Conservation (phyloP, 352 stramenopile genomes). For the Globisporangium emineosum region DNA sequence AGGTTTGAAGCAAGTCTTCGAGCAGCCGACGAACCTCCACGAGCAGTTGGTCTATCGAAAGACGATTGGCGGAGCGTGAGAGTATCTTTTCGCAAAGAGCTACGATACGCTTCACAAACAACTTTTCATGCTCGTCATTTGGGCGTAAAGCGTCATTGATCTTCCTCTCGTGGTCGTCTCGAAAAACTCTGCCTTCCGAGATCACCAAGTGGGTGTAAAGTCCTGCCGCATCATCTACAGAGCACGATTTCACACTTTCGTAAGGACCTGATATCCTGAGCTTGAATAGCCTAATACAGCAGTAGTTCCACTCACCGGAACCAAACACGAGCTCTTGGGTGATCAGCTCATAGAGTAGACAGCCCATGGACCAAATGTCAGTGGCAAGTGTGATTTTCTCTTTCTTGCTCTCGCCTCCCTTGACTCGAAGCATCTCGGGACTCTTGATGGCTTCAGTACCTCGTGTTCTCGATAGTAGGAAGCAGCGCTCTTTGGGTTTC, state of each 20-base stretch:
- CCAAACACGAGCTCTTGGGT: conserved; percentile 65
- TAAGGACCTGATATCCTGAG: background rate
- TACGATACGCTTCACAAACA: conserved; percentile 24
- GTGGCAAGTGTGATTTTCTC: conserved; percentile 38
- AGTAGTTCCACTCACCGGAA: conserved; percentile 29
- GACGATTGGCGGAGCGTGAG: conserved; percentile 22
- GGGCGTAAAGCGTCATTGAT: conserved; percentile 29
- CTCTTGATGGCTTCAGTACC: conserved; percentile 79
- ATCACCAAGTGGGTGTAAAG: conserved; percentile 61
- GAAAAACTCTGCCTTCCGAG: conserved; percentile 28
- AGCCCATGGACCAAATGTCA: conserved; percentile 73
- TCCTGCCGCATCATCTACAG: conserved; percentile 56
- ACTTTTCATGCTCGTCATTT: conserved; percentile 27
- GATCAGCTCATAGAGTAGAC: conserved; percentile 67
- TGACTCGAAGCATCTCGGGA: conserved; percentile 62
- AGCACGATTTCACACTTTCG: background rate
- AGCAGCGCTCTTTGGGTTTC: conserved; percentile 12
- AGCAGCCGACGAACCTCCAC: conserved; percentile 24
- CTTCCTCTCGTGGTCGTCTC: conserved; percentile 40
- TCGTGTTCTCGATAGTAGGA: conserved; percentile 37
- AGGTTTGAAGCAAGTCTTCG: conserved; percentile 25
- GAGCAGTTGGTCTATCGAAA: conserved; percentile 22
- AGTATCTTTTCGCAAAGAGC: conserved; percentile 35
- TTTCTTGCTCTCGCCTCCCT: conserved; percentile 25
- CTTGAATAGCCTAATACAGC: background rate